Conservation (phyloP, 116 monocot genomes). For the Cymodocea nodosa region DNA sequence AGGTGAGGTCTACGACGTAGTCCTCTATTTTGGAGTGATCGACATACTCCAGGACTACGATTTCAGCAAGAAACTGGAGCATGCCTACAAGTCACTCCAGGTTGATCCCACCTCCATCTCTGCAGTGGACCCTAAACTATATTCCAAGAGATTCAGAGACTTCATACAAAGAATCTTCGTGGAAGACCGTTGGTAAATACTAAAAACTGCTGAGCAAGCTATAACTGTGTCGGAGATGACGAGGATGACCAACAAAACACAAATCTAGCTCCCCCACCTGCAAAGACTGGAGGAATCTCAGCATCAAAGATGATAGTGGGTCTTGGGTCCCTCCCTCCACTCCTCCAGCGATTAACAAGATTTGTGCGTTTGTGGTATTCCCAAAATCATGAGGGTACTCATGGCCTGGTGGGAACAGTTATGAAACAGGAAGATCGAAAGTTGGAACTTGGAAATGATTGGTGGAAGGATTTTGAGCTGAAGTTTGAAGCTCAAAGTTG, state of each 20-base stretch:
- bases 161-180: slow-evolving; percentile 48
- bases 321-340: not conserved
- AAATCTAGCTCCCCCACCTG: not conserved
- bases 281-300: not conserved
- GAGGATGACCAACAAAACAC: not conserved
- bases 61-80: slow-evolving; percentile 66
- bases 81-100: slow-evolving; percentile 78
- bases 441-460: not conserved
- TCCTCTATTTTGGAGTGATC: slow-evolving; percentile 63
- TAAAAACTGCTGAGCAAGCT: not conserved
- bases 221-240: not conserved
- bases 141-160: slow-evolving; percentile 65
- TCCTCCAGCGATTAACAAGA: not conserved
- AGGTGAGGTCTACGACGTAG: slow-evolving; percentile 34
- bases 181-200: slow-evolving; percentile 18
- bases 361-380: not conserved
- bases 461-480: not conserved
- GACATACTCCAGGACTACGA: slow-evolving; percentile 82
- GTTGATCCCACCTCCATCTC: slow-evolving; percentile 62
- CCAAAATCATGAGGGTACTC: not conserved
- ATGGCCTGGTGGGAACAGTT: not conserved
- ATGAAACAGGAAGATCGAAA: not conserved
- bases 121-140: slow-evolving; percentile 68
- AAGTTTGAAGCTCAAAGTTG: slow-evolving; percentile 3
- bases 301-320: not conserved